Conservation (phyloP, 768 basidiomycete species). For the Trametes cingulata region DNA sequence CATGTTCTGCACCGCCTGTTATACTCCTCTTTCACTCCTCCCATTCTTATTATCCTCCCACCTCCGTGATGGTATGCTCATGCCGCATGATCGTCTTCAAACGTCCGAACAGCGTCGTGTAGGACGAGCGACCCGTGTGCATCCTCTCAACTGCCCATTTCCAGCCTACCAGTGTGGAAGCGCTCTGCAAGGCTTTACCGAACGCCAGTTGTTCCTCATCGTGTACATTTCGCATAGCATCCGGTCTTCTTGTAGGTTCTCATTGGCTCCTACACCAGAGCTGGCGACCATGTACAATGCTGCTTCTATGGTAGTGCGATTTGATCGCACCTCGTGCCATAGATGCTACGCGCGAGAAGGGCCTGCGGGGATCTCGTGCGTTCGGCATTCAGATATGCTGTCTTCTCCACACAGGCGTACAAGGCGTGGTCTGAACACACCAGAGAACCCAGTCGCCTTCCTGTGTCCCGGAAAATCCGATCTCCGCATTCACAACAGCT, state of each 20-base stretch:
- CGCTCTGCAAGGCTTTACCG: too few relatives aligned
- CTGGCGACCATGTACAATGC: not conserved
- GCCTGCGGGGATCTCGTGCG: not conserved
- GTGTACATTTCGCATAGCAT: too few relatives aligned
- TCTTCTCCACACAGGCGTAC: not conserved
- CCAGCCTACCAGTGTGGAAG: too few relatives aligned
- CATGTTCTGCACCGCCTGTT: not conserved
- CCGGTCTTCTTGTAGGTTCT: too few relatives aligned
- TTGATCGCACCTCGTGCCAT: conserved; percentile 12
- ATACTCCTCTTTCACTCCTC: too few relatives aligned
- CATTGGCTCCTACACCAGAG: too few relatives aligned
- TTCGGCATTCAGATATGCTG: conserved; percentile 3
- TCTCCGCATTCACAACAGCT: conserved; percentile 9
- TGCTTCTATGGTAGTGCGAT: conserved; percentile 8
- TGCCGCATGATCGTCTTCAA: too few relatives aligned
- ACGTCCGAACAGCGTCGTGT: too few relatives aligned
- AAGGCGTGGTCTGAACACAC: not conserved
- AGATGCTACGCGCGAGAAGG: not conserved
- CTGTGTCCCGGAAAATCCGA: not conserved
- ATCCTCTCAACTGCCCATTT: too few relatives aligned
- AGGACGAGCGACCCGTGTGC: too few relatives aligned
- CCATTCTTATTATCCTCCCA: not conserved
- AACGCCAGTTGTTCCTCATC: too few relatives aligned
- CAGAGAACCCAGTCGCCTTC: not conserved
- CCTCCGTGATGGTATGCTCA: not conserved